Conservation (phyloP, 768 basidiomycete genomes). For the Gyrodon lividus region DNA sequence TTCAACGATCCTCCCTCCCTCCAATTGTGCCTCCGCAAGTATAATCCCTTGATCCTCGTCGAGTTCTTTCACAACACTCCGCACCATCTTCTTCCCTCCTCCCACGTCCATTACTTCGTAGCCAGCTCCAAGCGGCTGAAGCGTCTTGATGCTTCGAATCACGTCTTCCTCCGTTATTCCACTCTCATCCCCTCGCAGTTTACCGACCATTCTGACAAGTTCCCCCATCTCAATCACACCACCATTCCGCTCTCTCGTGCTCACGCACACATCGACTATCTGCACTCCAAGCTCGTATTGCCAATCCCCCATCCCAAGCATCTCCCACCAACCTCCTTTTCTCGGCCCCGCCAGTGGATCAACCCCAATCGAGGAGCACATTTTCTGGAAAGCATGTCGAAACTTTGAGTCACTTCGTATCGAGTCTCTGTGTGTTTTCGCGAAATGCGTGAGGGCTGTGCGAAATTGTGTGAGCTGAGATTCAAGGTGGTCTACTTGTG, state of each 20-base stretch:
- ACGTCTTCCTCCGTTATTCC: constrained; percentile 90
- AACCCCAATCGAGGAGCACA: constrained; percentile 94
- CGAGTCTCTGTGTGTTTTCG: constrained; percentile 76
- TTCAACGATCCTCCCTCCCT: constrained; percentile 70
- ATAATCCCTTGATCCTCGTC: constrained; percentile 88
- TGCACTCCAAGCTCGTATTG: constrained; percentile 94
- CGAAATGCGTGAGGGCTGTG: constrained; percentile 74
- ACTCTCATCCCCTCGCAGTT: constrained; percentile 66
- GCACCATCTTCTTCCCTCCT: constrained; percentile 72
- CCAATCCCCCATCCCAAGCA: constrained; percentile 90
- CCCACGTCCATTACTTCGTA: constrained; percentile 80
- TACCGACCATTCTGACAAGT: constrained; percentile 73
- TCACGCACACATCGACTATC: constrained; percentile 89
- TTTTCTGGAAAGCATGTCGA: constrained; percentile 89
- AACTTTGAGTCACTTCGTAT: constrained; percentile 85
- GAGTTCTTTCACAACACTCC: constrained; percentile 86
- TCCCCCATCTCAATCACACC: constrained; percentile 90
- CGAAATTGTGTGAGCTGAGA: constrained; percentile 84
- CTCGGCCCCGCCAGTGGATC: constrained; percentile 89
- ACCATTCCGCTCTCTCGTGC: constrained; percentile 85
- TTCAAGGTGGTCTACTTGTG: constrained; percentile 77
- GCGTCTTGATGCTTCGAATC: constrained; percentile 76
- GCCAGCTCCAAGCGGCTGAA: constrained; percentile 88
- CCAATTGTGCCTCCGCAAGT: constrained; percentile 66
- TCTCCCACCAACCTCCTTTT: constrained; percentile 90